A percentile compares a stretch with the other conserved stretches of the same genome.
Evolutionary conservation across 345 rosid genomes (phyloP).

Genomic region (Pugionium dolabratum): DNA sequence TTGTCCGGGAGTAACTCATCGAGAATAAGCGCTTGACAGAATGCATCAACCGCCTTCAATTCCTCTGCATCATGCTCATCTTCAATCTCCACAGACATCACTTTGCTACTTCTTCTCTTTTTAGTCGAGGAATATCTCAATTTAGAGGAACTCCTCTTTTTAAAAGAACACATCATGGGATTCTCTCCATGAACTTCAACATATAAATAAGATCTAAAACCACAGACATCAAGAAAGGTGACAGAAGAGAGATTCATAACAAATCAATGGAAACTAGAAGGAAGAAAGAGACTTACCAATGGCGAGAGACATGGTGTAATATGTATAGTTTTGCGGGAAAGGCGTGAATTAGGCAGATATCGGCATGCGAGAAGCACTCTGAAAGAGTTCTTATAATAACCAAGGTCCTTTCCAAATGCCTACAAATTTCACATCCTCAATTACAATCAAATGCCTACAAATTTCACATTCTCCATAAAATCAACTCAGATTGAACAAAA

Average conservation of each 20-base stretch:
- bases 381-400: constrained; percentile 19
- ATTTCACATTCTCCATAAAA: neutral
- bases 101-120: constrained; percentile 40
- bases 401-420: constrained; percentile 37
- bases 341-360: constrained; percentile 31
- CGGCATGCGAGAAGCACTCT: constrained; percentile 41
- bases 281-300: constrained; percentile 11
- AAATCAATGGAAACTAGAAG: neutral
- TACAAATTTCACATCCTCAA: neutral
- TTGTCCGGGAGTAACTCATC: constrained; percentile 68
- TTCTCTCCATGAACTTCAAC: too few species aligned
- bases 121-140: too few species aligned
- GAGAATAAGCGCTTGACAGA: constrained; percentile 61
- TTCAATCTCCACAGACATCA: constrained; percentile 60
- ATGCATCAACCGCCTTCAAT: constrained; percentile 63
- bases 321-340: neutral
- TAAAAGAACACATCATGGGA: too few species aligned
- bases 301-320: constrained; percentile 43
- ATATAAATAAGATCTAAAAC: too few species aligned
- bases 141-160: too few species aligned
- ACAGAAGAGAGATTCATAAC: neutral
- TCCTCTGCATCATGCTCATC: constrained; percentile 62
- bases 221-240: too few species aligned
- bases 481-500: too few species aligned
- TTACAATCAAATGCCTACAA: neutral